Evolutionary conservation across 176 grass and related monocot genomes (phyloP).

Genomic region (Panicum miliaceum): DNA sequence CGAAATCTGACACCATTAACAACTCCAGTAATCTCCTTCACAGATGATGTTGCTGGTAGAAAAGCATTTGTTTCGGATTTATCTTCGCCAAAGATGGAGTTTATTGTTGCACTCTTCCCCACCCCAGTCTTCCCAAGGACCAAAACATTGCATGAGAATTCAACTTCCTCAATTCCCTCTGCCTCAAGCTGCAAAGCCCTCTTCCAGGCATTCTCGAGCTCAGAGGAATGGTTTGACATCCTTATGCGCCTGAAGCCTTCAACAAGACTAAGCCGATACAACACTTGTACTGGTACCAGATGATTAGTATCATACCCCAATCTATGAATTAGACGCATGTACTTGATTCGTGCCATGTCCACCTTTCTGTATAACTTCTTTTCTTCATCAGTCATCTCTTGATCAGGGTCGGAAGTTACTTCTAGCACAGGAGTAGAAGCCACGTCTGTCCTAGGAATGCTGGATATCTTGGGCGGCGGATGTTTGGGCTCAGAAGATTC

Average conservation of each 20-base stretch:
- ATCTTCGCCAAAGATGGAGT: constrained; percentile 85
- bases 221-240: constrained; percentile 50
- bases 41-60: constrained; percentile 54
- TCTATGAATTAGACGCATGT: constrained; percentile 67
- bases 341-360: constrained; percentile 60
- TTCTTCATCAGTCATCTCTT: constrained; percentile 65
- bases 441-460: constrained; percentile 16
- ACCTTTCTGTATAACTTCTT: constrained; percentile 85
- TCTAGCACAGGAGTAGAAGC: constrained; percentile 39
- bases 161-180: constrained; percentile 61
- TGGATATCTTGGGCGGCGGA: constrained; percentile 10
- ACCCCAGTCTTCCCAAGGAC: constrained; percentile 89
- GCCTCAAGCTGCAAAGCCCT: constrained; percentile 71
- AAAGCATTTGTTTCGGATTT: constrained; percentile 75
- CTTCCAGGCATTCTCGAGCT: constrained; percentile 71
- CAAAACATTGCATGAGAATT: constrained; percentile 86
- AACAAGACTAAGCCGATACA: constrained; percentile 67
- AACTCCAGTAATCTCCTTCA: constrained; percentile 68
- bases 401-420: constrained; percentile 49
- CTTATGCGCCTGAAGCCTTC: constrained; percentile 69
- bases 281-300: constrained; percentile 63
- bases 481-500: constrained; percentile 27
- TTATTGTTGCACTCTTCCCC: constrained; percentile 94
- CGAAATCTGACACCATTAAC: constrained; percentile 78
- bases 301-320: constrained; percentile 70